Conservation (phyloP, 1,284 basidiomycete species). For the Heterobasidion annosum region DNA sequence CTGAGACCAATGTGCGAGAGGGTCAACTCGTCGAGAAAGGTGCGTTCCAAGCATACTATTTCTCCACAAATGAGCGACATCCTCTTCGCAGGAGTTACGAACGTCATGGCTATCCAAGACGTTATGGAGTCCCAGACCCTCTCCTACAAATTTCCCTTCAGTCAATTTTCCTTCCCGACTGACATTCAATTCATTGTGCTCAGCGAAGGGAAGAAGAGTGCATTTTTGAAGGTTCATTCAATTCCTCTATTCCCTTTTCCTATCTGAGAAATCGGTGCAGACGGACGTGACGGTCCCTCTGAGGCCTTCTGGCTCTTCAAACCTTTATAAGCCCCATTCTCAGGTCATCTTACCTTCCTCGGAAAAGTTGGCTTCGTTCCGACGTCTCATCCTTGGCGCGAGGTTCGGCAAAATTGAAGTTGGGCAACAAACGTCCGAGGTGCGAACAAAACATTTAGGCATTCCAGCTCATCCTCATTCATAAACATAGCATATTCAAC, state of each 20-base stretch:
- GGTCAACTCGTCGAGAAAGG: constrained; percentile 58
- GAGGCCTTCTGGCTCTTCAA: constrained; percentile 14
- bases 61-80: not conserved
- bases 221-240: constrained; percentile 54
- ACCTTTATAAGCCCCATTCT: constrained; percentile 38
- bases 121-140: constrained; percentile 62
- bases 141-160: constrained; percentile 78
- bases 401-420: constrained; percentile 41
- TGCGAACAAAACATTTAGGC: constrained; percentile 15
- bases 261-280: constrained; percentile 20
- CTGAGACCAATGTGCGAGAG: constrained; percentile 61
- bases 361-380: constrained; percentile 41
- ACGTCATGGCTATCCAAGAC: constrained; percentile 63
- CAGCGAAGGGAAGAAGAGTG: constrained; percentile 56
- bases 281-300: constrained; percentile 47
- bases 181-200: constrained; percentile 63
- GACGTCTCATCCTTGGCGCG: constrained; percentile 45
- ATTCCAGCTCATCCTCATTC: not conserved
- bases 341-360: constrained; percentile 33
- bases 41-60: constrained; percentile 13
- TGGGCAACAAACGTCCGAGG: constrained; percentile 45
- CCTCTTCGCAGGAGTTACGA: constrained; percentile 46
- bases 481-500: constrained; percentile 41
- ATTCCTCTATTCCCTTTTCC: not conserved
- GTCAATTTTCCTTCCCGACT: constrained; percentile 66